Conservation (phyloP, 371 early-diverging fungal species). For the Funneliformis caledonium region DNA sequence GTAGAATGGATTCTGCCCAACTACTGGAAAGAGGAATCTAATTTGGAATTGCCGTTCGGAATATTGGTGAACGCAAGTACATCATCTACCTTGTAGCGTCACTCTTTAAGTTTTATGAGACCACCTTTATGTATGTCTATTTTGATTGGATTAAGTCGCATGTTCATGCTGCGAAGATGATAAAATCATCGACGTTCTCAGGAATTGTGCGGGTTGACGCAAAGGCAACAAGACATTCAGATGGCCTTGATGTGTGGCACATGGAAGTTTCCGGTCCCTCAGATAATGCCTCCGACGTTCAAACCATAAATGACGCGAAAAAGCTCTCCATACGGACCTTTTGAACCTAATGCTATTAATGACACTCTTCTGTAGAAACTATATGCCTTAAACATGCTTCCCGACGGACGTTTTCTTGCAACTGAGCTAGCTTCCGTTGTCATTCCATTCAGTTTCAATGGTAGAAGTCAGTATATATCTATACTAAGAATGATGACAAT, state of each 20-base stretch:
- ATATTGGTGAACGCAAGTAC: conserved; percentile 5
- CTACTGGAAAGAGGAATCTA: no score
- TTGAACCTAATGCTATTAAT: background rate
- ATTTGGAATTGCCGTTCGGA: background rate
- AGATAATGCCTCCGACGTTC: conserved; percentile 7
- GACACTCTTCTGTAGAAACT: background rate
- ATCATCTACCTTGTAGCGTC: conserved; percentile 27
- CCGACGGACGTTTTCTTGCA: background rate
- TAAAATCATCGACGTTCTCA: conserved; percentile 19
- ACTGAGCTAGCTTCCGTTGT: background rate
- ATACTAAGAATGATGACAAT: conserved; percentile 8
- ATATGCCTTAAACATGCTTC: conserved; percentile 12
- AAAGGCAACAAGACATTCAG: conserved; percentile 29
- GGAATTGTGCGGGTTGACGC: conserved; percentile 18
- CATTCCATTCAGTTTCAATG: conserved; percentile 24
- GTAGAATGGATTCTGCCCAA: no score
- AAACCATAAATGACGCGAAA: conserved; percentile 22
- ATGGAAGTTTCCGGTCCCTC: conserved; percentile 33
- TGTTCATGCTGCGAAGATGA: conserved; percentile 19
- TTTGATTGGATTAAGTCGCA: conserved; percentile 28
- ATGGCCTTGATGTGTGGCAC: conserved; percentile 31
- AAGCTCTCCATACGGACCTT: conserved; percentile 23
- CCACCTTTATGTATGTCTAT: conserved; percentile 10
- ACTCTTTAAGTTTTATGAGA: conserved; percentile 34
- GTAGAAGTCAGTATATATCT: background rate